Evolutionary conservation across 176 grass and related monocot genomes (phyloP).

Genomic region (Zizania latifolia): DNA sequence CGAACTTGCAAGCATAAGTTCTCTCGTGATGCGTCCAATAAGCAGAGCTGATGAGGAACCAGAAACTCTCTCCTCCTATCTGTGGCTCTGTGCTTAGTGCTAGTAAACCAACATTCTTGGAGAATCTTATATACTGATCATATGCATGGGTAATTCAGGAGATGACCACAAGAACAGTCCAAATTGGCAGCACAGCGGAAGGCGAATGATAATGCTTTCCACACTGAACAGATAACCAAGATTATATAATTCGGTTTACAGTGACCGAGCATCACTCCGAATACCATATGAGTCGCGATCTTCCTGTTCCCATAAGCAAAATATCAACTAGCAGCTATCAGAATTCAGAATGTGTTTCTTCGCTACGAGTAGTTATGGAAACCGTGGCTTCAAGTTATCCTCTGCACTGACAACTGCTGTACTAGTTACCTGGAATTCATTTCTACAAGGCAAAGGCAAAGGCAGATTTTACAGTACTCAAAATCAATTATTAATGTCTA

Average conservation of each 20-base stretch:
- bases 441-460: no score
- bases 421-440: not conserved
- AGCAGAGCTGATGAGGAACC: not conserved
- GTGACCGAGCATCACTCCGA: not conserved
- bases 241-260: not conserved
- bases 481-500: no score
- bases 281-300: not conserved
- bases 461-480: no score
- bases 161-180: not conserved
- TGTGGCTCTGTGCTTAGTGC: no score
- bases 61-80: not conserved
- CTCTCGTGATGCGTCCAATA: not conserved
- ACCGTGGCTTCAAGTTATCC: conserved; percentile 21
- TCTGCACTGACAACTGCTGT: not conserved
- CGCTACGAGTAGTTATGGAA: not conserved
- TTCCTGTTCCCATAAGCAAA: not conserved
- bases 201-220: not conserved
- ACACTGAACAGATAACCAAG: not conserved
- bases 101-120: not conserved
- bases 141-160: not conserved
- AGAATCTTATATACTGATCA: not conserved
- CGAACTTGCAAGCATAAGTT: not conserved
- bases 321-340: not conserved
- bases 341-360: not conserved
- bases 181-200: not conserved